These are phyloP conservation scores for Pestalotiopsis sp. DNA, from an alignment of 2,329 filamentous ascomycete genomes.

Conservation along the genomic window DNA sequence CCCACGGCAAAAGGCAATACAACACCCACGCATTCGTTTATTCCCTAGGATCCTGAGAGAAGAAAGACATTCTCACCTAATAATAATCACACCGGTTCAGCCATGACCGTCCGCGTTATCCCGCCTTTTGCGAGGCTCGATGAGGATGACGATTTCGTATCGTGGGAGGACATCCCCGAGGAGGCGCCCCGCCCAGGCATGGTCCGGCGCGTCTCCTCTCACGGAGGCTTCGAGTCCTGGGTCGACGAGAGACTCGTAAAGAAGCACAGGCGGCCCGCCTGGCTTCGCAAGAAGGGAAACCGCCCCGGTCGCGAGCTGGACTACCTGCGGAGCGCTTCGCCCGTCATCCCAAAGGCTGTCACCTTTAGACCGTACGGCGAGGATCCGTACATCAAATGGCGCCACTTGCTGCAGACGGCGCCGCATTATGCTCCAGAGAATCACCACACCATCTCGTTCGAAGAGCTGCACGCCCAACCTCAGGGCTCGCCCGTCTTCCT, in stretches of 20 bases:
- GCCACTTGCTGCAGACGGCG: constrained; percentile 56
- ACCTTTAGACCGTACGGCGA: constrained; percentile 44
- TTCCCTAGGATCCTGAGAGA: background rate
- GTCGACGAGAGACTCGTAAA: constrained; percentile 35
- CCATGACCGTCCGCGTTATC: constrained; percentile 2
- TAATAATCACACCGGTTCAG: background rate
- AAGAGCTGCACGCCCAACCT: constrained; percentile 38
- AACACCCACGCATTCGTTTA: background rate
- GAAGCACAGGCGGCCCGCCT: constrained; percentile 45
- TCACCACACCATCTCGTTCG: constrained; percentile 19
- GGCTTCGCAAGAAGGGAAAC: constrained; percentile 48
- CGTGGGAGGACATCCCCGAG: constrained; percentile 5
- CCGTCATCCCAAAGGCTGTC: constrained; percentile 56
- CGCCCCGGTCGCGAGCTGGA: constrained; percentile 61
- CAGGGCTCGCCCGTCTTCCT: constrained; percentile 2
- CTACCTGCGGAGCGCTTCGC: constrained; percentile 60
- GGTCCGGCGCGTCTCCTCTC: constrained; percentile 35
- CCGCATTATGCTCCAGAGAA: constrained; percentile 50
- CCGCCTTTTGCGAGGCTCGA: constrained; percentile 7
- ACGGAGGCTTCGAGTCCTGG: constrained; percentile 37
- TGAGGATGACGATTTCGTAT: constrained; percentile 1
- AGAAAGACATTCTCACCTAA: background rate
- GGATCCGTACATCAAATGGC: constrained; percentile 51
- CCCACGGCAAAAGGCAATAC: background rate
- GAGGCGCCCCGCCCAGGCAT: constrained; percentile 15